Base-by-base conservation (phyloP, 176 grass and related monocot species). In the Oropetium thomaeum region DNA sequence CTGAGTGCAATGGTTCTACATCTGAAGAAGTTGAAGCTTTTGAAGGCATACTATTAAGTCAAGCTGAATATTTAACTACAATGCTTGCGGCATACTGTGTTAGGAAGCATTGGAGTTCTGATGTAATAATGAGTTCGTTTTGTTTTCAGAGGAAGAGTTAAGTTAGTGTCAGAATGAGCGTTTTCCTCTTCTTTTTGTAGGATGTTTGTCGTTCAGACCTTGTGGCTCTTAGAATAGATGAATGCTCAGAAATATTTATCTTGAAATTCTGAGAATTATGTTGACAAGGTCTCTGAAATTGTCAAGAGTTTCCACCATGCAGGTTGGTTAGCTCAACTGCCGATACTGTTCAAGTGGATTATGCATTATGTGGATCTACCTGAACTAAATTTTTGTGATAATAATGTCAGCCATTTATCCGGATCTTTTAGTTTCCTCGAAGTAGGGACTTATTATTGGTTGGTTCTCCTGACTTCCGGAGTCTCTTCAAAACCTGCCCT, bases 61-160 rank as follows among this genome's bases (percentile, higher is more conserved):
- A 44, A 43, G 25, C 23, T 30, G 55, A 58, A 51, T 75, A 41
- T 51, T 30, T 20, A 75, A 75, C 17, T 20, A 44, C 5, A 4
- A 58, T 82, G 25, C 51, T 59, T 77, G 65, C 71, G 65, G 71
- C 10, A 20, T 20, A 61, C 30, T 20, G 29, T 58, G 54, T 25
- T 61, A 54, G 63, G 55, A 62, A 54, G 67, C 29, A 40, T 68
- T 57, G 43, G n/a, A 67, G 34, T 43, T 83, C 43, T 31, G 29
- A 16, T 47, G 62, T 68, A 82, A 83, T 88, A 88, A 83, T 75
- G 67, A 74, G 62, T 58, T 58, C 58, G n/a, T 71, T 42, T 68
- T 55, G 38, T 62, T 88, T 67, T 34, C 44, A 62, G n/a, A 15
- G 33, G 15, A 74, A 54, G 62, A 73, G 62, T 69, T 53, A 32